phyloP scores from a whole-genome alignment of 345 rosid species.

The Rubroshorea leprosula region DNA sequence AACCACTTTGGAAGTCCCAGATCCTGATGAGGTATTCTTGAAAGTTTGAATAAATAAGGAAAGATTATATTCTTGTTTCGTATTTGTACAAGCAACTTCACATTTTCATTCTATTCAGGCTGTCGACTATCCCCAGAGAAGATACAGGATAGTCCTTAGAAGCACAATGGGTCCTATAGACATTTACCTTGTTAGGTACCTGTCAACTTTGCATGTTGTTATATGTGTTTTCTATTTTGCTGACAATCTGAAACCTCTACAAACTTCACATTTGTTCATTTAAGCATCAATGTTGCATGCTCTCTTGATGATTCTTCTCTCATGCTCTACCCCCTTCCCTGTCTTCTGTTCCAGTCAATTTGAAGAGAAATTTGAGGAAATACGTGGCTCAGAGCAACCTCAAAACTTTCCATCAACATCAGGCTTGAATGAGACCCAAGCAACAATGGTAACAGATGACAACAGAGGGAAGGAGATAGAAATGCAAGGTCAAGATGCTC shows the following conservation, averaged over 20 bases:
- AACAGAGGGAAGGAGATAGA: conserved; percentile 46
- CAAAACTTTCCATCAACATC: conserved; percentile 48
- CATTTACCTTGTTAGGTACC: conserved; percentile 91
- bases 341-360: conserved; percentile 47
- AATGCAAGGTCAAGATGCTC: conserved; percentile 40
- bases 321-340: background rate
- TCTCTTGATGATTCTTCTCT: background rate
- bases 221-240: background rate
- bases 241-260: background rate
- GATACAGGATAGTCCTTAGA: conserved; percentile 87
- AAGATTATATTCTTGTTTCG: background rate
- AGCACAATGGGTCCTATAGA: conserved; percentile 98
- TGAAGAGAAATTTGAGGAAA: conserved; percentile 85
- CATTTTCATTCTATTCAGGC: conserved; percentile 41
- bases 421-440: conserved; percentile 40
- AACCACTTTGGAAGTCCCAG: conserved; percentile 97
- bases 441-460: conserved; percentile 34
- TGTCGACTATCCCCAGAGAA: conserved; percentile 82
- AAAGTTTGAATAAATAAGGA: background rate
- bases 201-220: conserved; percentile 1
- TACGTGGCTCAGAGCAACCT: conserved; percentile 54
- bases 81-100: background rate
- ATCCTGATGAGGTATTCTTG: conserved; percentile 90
- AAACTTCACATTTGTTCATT: background rate
- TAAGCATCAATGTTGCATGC: background rate